Evolutionary conservation across 768 basidiomycete species (phyloP), one percentile per base, ranked within the genome.

Genomic region (Calocybe cyanea): DNA sequence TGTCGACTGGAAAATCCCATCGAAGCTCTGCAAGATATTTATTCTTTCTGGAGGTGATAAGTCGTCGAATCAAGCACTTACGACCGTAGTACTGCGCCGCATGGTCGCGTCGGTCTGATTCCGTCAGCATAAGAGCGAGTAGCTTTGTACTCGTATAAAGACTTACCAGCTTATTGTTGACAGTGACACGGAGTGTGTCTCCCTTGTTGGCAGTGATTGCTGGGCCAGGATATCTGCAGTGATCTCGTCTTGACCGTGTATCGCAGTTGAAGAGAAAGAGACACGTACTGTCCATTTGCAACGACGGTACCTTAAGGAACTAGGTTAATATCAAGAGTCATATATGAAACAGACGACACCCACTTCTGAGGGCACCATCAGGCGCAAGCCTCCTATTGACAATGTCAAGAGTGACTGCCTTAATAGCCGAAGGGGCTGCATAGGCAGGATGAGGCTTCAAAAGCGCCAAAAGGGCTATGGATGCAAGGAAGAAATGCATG

Each of bases 171-270:
- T 54, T 38, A 46, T 79, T 74, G 31, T 68, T 61, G 15, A 79
- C 71, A 14, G 69, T 73, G 34, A 80, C 62, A 17, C 45, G 43
- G 41, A 77, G 67, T 21, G 59, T 59, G 39, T 72, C 65, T 4
- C 74, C 70, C 48, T 77, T 81, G 18, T 64, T 59, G 15, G 57
- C 58, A 4, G 52, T 58, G 52, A 81, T 72, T 38, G 72, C 52
- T 7, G 78, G 78, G 5, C 75, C 78, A 14, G 78, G 78, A 50
- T 58, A 63, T 24, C 58, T 61, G 35, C 11, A 43, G 3, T 42
- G 13, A 7, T 34, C 20, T 19, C 40, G 25, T 20, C 17, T 41
- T 42, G 41, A 44, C 23, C 20, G 23, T 18, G 38, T 30, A 18
- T 36, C 23, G 13, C 11, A 8, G 19, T 33, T 11, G 14, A 17